These are phyloP conservation scores for Cucurbita maxima DNA, from an alignment of 306 rosid genomes.

Conservation along the genomic window DNA sequence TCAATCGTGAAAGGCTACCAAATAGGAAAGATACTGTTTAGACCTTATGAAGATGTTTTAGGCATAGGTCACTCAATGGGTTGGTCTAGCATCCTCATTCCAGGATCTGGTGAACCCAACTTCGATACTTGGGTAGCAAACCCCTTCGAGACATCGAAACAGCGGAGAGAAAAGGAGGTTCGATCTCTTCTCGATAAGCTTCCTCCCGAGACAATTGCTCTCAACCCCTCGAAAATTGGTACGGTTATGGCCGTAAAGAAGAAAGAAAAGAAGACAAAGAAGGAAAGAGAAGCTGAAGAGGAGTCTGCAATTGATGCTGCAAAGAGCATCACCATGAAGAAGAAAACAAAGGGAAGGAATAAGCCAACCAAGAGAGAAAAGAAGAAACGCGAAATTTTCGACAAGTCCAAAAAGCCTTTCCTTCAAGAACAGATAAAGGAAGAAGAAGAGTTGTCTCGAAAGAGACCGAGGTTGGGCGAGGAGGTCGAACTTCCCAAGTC, in stretches of 20 bases:
- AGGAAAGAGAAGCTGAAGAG: slow-evolving; percentile 49
- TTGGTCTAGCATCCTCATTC: slow-evolving; percentile 79
- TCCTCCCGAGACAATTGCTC: slow-evolving; percentile 69
- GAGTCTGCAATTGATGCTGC: slow-evolving; percentile 56
- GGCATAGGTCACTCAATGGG: slow-evolving; percentile 90
- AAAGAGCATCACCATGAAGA: slow-evolving; percentile 43
- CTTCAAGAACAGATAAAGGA: slow-evolving; percentile 43
- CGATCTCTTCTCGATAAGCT: slow-evolving; percentile 57
- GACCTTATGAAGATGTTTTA: slow-evolving; percentile 88
- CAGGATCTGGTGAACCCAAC: slow-evolving; percentile 93
- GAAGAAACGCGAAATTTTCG: slow-evolving; percentile 48
- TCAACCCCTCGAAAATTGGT: slow-evolving; percentile 69
- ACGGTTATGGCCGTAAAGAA: slow-evolving; percentile 25
- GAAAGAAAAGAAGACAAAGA: slow-evolving; percentile 25
- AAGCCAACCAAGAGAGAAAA: slow-evolving; percentile 44
- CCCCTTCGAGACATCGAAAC: slow-evolving; percentile 73
- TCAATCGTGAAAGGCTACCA: slow-evolving; percentile 76
- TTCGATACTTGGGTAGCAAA: slow-evolving; percentile 78
- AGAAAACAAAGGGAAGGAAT: slow-evolving; percentile 81
- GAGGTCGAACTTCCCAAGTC: slow-evolving; percentile 48
- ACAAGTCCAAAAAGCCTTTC: slow-evolving; percentile 58
- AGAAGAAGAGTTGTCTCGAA: slow-evolving; percentile 23
- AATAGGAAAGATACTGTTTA: slow-evolving; percentile 40
- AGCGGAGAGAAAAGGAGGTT: slow-evolving; percentile 78
- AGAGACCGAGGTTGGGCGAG: slow-evolving; percentile 43